Evolutionary conservation across 805 yeast species (phyloP).

Genomic region (Spathaspora sp.): DNA sequence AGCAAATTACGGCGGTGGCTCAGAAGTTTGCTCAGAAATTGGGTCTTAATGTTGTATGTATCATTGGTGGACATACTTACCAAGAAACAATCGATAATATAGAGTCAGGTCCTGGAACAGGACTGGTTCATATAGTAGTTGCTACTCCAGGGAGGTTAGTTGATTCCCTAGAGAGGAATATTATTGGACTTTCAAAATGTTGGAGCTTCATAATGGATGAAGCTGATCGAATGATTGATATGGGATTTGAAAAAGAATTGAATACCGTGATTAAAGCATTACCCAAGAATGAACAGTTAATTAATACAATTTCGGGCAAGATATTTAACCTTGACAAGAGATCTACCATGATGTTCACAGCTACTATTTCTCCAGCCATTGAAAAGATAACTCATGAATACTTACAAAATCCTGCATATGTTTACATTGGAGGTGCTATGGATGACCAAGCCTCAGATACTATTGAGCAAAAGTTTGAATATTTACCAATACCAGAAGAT

Average conservation of each 20-base stretch:
- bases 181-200: slow-evolving; percentile 57
- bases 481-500: slow-evolving; percentile 17
- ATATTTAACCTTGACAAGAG: slow-evolving; percentile 38
- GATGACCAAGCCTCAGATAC: slow-evolving; percentile 52
- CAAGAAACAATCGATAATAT: slow-evolving; percentile 65
- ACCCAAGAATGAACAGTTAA: slow-evolving; percentile 35
- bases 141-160: slow-evolving; percentile 94
- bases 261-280: slow-evolving; percentile 53
- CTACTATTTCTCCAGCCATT: slow-evolving; percentile 79
- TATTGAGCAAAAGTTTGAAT: slow-evolving; percentile 64
- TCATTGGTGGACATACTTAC: slow-evolving; percentile 89
- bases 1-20: slow-evolving; percentile 74
- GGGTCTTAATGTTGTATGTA: slow-evolving; percentile 50
- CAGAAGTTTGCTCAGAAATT: slow-evolving; percentile 41
- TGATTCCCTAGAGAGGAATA: slow-evolving; percentile 72
- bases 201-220: slow-evolving; percentile 80
- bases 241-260: slow-evolving; percentile 88
- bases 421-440: slow-evolving; percentile 59
- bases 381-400: slow-evolving; percentile 65
- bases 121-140: slow-evolving; percentile 72
- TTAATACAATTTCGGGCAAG: slow-evolving; percentile 25
- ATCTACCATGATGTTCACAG: slow-evolving; percentile 89
- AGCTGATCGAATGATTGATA: slow-evolving; percentile 92
- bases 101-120: slow-evolving; percentile 23
- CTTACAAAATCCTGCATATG: slow-evolving; percentile 56